phyloP scores from a whole-genome alignment of 306 rosid species.

The Gastrolobium bilobum region DNA sequence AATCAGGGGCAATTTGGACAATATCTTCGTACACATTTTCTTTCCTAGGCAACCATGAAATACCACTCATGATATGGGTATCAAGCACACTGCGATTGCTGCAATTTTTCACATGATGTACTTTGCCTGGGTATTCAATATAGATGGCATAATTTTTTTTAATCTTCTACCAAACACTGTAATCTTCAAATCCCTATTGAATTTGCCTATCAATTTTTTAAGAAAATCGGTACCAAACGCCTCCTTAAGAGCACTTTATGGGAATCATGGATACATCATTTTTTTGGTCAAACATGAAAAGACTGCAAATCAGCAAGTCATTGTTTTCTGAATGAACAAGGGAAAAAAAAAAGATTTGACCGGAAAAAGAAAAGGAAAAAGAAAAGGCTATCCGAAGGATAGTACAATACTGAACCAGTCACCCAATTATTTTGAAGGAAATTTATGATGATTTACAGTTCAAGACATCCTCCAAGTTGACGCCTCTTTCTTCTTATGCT shows the following conservation, averaged over 20 bases:
- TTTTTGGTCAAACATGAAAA: constrained; percentile 56
- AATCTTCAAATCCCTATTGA: too few relatives aligned
- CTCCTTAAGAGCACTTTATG: constrained; percentile 50
- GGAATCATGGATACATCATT: constrained; percentile 55
- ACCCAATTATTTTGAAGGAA: constrained; percentile 53
- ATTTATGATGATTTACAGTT: constrained; percentile 67
- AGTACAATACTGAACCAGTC: constrained; percentile 53
- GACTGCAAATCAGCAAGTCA: constrained; percentile 66
- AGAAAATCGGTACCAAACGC: too few relatives aligned
- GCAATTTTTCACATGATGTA: too few relatives aligned
- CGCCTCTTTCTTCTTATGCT: constrained; percentile 63
- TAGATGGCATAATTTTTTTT: too few relatives aligned
- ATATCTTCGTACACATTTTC: too few relatives aligned
- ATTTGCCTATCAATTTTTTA: too few relatives aligned
- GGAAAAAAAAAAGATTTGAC: constrained; percentile 41
- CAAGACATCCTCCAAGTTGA: constrained; percentile 58
- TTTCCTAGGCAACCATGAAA: too few relatives aligned
- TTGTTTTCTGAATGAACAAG: constrained; percentile 56
- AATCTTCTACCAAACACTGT: too few relatives aligned
- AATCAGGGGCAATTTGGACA: too few relatives aligned
- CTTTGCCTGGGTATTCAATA: too few relatives aligned
- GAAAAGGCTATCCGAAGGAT: constrained; percentile 47
- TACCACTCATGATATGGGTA: too few relatives aligned
- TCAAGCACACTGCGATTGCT: too few relatives aligned
- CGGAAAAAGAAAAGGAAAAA: constrained; percentile 36